A percentile compares a stretch with the other conserved stretches of the same genome.
phyloP scores from a whole-genome alignment of 2,329 filamentous ascomycete species.

The Xylariaceae sp. region DNA sequence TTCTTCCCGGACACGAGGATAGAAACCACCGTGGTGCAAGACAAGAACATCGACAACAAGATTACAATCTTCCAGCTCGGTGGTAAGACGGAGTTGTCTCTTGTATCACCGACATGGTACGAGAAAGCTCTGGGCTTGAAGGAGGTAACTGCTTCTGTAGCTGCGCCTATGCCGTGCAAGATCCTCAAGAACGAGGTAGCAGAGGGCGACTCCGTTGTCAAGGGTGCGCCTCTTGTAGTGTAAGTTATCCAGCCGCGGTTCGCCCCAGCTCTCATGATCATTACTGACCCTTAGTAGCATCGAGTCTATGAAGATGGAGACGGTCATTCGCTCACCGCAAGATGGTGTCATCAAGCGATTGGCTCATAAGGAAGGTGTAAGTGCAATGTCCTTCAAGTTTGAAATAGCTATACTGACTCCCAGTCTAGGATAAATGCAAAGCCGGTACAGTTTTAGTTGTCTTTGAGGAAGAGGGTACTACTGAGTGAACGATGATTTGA shows the following conservation, averaged over 20 bases:
- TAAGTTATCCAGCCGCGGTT: constrained; percentile 38
- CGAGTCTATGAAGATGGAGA: constrained; percentile 90
- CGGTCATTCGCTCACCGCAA: constrained; percentile 73
- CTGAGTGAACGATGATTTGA: constrained; percentile 2
- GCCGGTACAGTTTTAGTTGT: constrained; percentile 70
- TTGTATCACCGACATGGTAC: constrained; percentile 71
- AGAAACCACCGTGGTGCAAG: constrained; percentile 69
- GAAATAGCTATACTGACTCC: not conserved
- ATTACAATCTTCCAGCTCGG: constrained; percentile 75
- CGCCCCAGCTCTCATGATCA: not conserved
- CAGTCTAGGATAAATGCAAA: constrained; percentile 67
- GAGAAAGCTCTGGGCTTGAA: constrained; percentile 83
- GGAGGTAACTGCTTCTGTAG: constrained; percentile 75
- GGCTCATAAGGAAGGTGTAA: constrained; percentile 70
- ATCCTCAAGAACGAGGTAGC: constrained; percentile 83
- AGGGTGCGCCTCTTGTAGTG: constrained; percentile 84
- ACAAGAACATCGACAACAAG: constrained; percentile 47
- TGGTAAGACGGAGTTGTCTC: constrained; percentile 53
- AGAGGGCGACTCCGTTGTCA: constrained; percentile 77
- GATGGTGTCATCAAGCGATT: constrained; percentile 67
- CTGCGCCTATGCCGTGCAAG: constrained; percentile 97
- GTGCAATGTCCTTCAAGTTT: constrained; percentile 27
- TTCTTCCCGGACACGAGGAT: constrained; percentile 82
- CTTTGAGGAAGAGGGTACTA: constrained; percentile 53
- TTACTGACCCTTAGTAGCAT: constrained; percentile 46